These are phyloP conservation scores for Geranium brycei DNA, from an alignment of 345 rosid genomes.

Conservation along the genomic window DNA sequence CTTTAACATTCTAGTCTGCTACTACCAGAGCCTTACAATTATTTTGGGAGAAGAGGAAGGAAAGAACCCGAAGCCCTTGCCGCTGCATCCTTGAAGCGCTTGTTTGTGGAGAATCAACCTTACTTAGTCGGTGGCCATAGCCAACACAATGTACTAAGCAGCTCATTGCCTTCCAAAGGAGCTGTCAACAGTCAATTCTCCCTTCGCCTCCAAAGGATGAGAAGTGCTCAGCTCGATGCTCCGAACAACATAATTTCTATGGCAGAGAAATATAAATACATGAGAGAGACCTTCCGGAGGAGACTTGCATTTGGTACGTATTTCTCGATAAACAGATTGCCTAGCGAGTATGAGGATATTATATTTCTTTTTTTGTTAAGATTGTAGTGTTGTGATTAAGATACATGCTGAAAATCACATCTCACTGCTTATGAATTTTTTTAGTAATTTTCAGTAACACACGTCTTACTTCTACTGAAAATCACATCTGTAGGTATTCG, in stretches of 20 bases:
- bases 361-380: not conserved
- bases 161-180: constrained; percentile 27
- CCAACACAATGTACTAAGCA: constrained; percentile 41
- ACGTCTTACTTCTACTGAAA: too few relatives aligned
- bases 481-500: not conserved
- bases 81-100: constrained; percentile 83
- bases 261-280: constrained; percentile 70
- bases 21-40: constrained; percentile 69
- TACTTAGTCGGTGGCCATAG: constrained; percentile 64
- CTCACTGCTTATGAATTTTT: too few relatives aligned
- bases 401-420: too few relatives aligned
- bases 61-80: constrained; percentile 89
- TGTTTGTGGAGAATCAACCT: constrained; percentile 77
- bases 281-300: constrained; percentile 68
- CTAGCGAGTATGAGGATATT: not conserved
- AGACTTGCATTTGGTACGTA: constrained; percentile 87
- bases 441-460: too few relatives aligned
- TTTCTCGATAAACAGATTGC: not conserved
- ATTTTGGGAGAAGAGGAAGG: constrained; percentile 73
- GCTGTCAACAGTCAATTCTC: constrained; percentile 36
- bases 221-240: constrained; percentile 37
- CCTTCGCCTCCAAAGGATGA: constrained; percentile 32
- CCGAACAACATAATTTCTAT: constrained; percentile 51
- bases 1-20: not conserved
- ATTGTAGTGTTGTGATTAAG: too few relatives aligned